A percentile compares a stretch with the other conserved stretches of the same genome.
These are phyloP conservation scores for Echinosophora koreensis DNA, from an alignment of 306 rosid genomes.

Conservation along the genomic window DNA sequence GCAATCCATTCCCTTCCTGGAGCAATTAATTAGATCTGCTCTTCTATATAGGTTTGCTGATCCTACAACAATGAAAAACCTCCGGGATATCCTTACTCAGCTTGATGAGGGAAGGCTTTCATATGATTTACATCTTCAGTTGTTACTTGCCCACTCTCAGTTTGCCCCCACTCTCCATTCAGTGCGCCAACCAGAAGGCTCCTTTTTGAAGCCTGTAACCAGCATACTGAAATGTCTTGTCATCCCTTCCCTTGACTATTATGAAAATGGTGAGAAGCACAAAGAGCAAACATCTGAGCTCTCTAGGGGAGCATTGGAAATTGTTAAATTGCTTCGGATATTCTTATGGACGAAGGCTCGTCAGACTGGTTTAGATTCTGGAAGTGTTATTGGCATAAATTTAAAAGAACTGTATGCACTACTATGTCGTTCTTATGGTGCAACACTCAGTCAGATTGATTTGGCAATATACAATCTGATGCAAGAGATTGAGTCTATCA, in stretches of 20 bases:
- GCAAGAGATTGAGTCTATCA: conserved; percentile 67
- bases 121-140: conserved; percentile 66
- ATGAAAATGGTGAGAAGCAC: conserved; percentile 48
- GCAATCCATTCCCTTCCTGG: conserved; percentile 71
- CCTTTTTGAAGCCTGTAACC: conserved; percentile 73
- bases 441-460: conserved; percentile 69
- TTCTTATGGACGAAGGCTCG: conserved; percentile 55
- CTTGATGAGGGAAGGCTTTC: conserved; percentile 68
- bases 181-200: conserved; percentile 58
- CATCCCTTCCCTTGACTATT: conserved; percentile 55
- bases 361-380: conserved; percentile 54
- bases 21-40: conserved; percentile 71
- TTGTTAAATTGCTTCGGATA: conserved; percentile 68
- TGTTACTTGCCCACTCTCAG: conserved; percentile 87
- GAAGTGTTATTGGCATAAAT: conserved; percentile 63
- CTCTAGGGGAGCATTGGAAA: conserved; percentile 63
- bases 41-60: conserved; percentile 81
- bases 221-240: conserved; percentile 74
- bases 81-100: conserved; percentile 58
- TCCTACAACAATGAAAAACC: conserved; percentile 67
- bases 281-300: conserved; percentile 43
- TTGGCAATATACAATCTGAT: conserved; percentile 69
- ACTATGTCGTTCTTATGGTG: conserved; percentile 76
- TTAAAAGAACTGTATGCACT: conserved; percentile 67
- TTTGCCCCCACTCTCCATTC: conserved; percentile 75